Evolutionary conservation across 805 yeast species (phyloP), one percentile per base, ranked within the genome.

Genomic region (Candida pseudofarinosa): DNA sequence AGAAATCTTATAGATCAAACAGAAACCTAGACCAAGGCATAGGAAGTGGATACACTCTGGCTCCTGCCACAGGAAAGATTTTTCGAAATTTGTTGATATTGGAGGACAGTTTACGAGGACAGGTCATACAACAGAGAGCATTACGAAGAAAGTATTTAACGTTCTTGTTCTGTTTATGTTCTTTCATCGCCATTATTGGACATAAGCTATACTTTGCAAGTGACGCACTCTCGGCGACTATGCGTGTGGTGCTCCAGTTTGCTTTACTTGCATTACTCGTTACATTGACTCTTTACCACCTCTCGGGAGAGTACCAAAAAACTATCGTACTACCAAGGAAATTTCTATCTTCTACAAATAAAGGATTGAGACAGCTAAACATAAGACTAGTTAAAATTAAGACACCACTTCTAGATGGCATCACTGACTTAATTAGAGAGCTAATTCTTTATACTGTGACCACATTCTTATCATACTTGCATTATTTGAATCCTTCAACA

Each of bases 301-400:
- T 91, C 30, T 83, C 95, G 18, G 99, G 99, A 1, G 93, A 89
- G 64, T 93, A 91, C 62, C 79, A 78, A 44, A 78, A 93, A 47
- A 88, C 96, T 0, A 86, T 91, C 42, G 83, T 86, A 13, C 69
- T 81, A 34, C 96, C 97, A 1, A 76, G 95, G 47, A 75, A 79
- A 56, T 91, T 89, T 57, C 67, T 93, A 42, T 69, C 81, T 1
- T 78, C 84, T n/a, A 81, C 97, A 5, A 93, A 93, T 62, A 88
- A 88, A 58, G 97, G 97, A 0, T 67, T 91, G 19, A 67, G 97
- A 39, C 91, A 88, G 53, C 71, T 90, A 51, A 90, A 93, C 58
- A 71, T 88, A 32, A 74, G 89, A 48, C 61, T 89, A 33, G 90
- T 88, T 7, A 83, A 82, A 54, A 80, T 83, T 10, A 69, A 59